Percentiles rank a stretch among this genome's conserved stretches.
Evolutionary conservation across 768 basidiomycete species (phyloP).

Genomic region (Agrocybe praecox): DNA sequence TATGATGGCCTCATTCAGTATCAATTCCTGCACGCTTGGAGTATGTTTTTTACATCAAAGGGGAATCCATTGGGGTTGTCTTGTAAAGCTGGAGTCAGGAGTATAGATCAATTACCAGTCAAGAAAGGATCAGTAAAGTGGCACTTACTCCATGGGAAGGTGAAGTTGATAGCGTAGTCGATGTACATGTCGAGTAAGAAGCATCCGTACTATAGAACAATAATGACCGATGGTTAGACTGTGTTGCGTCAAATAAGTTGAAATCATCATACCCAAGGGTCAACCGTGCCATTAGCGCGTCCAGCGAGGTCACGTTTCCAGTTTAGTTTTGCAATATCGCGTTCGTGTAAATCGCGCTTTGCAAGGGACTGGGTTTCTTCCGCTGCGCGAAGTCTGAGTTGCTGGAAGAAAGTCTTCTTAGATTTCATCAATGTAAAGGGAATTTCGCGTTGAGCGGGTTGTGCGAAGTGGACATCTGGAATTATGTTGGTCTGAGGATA

Average conservation of each 20-base stretch:
- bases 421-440: constrained; percentile 29
- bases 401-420: constrained; percentile 21
- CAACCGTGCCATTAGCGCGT: constrained; percentile 56
- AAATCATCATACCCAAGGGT: constrained; percentile 46
- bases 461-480: constrained; percentile 39
- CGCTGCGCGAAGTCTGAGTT: constrained; percentile 18
- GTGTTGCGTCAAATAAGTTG: neutral
- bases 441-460: constrained; percentile 36
- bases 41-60: constrained; percentile 36
- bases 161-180: constrained; percentile 75
- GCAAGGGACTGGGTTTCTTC: constrained; percentile 16
- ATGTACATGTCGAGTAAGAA: constrained; percentile 63
- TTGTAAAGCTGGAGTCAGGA: constrained; percentile 13
- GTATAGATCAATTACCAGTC: constrained; percentile 16
- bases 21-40: neutral
- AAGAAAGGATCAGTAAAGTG: neutral
- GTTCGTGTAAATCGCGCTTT: constrained; percentile 18
- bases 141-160: constrained; percentile 60
- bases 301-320: constrained; percentile 53
- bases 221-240: constrained; percentile 1
- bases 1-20: constrained; percentile 17
- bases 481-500: constrained; percentile 65
- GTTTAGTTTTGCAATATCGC: constrained; percentile 18
- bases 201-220: constrained; percentile 56
- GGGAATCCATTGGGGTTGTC: constrained; percentile 30